These are phyloP conservation scores for Leptographium lundbergii DNA, from an alignment of 2,329 filamentous ascomycete genomes.

Conservation along the genomic window DNA sequence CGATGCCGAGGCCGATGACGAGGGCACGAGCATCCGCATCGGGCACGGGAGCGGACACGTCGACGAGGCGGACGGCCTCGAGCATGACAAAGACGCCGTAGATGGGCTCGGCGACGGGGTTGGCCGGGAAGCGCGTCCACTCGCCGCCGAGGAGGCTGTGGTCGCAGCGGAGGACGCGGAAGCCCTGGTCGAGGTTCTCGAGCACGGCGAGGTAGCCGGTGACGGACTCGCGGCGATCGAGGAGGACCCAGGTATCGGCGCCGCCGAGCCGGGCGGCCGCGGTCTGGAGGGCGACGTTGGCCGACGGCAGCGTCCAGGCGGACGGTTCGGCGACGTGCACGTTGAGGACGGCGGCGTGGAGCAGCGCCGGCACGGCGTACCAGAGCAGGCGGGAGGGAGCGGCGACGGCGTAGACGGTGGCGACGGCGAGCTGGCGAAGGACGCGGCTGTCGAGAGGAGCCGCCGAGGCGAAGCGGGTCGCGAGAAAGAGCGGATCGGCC, in stretches of 20 bases:
- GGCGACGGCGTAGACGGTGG: slow-evolving; percentile 49
- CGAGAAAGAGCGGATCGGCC: slow-evolving; percentile 37
- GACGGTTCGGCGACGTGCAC: slow-evolving; percentile 50
- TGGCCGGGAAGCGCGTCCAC: slow-evolving; percentile 53
- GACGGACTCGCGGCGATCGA: slow-evolving; percentile 73
- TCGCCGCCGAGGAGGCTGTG: slow-evolving; percentile 89
- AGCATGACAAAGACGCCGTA: slow-evolving; percentile 96
- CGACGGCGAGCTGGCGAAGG: slow-evolving; percentile 57
- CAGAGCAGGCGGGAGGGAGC: slow-evolving; percentile 57
- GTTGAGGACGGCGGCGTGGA: slow-evolving; percentile 62
- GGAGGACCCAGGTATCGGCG: slow-evolving; percentile 43
- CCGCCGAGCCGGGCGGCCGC: slow-evolving; percentile 27
- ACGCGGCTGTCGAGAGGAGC: slow-evolving; percentile 40
- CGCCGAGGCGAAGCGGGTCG: slow-evolving; percentile 38
- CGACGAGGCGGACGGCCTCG: slow-evolving; percentile 74
- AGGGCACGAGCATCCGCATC: slow-evolving; percentile 67
- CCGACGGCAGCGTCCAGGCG: slow-evolving; percentile 38
- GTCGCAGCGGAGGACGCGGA: slow-evolving; percentile 79
- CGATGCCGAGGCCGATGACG: slow-evolving; percentile 84
- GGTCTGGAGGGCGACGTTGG: slow-evolving; percentile 50
- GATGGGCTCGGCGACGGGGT: slow-evolving; percentile 64
- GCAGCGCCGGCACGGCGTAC: slow-evolving; percentile 56
- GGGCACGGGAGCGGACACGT: slow-evolving; percentile 37
- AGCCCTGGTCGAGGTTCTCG: slow-evolving; percentile 58
- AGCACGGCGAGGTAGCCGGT: slow-evolving; percentile 90